Conservation (phyloP, 352 stramenopile genomes). For the Phytophthora fragariaefolia region DNA sequence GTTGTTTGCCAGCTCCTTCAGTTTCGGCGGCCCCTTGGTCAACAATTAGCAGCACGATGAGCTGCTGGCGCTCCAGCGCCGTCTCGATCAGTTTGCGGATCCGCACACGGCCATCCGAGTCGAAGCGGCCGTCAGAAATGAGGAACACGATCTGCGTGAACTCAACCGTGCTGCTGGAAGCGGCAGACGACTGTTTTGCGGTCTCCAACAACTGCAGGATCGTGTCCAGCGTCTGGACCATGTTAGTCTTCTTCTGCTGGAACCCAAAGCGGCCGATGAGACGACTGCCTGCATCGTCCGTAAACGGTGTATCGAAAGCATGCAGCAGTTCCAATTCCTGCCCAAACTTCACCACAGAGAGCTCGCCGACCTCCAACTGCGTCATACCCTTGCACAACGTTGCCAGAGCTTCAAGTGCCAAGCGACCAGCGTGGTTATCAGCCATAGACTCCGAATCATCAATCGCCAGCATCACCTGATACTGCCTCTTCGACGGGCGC, state of each 20-base stretch:
- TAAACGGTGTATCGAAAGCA: slow-evolving; percentile 97
- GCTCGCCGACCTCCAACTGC: slow-evolving; percentile 97
- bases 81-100: slow-evolving; percentile 97
- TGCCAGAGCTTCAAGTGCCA: slow-evolving; percentile 96
- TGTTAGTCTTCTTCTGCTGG: slow-evolving; percentile 97
- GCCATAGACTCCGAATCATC: slow-evolving; percentile 99
- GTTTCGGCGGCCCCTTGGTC: slow-evolving; percentile 76
- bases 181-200: slow-evolving; percentile 61
- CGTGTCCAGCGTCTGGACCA: slow-evolving; percentile 94
- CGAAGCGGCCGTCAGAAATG: slow-evolving; percentile 99
- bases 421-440: slow-evolving; percentile 95
- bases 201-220: slow-evolving; percentile 93
- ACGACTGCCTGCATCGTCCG: slow-evolving; percentile 94
- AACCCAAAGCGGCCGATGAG: slow-evolving; percentile 97
- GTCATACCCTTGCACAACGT: slow-evolving; percentile 98
- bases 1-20: slow-evolving; percentile 32
- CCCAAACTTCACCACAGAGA: slow-evolving; percentile 95
- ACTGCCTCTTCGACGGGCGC: slow-evolving; percentile 98
- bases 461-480: slow-evolving; percentile 99
- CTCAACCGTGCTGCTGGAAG: slow-evolving; percentile 68
- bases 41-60: slow-evolving; percentile 98
- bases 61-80: slow-evolving; percentile 97
- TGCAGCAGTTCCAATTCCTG: slow-evolving; percentile 97
- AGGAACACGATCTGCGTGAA: slow-evolving; percentile 99
- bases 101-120: slow-evolving; percentile 94